Base-by-base conservation (phyloP, 1,284 basidiomycete genomes). In the Pseudozyma hubeiensis region DNA sequence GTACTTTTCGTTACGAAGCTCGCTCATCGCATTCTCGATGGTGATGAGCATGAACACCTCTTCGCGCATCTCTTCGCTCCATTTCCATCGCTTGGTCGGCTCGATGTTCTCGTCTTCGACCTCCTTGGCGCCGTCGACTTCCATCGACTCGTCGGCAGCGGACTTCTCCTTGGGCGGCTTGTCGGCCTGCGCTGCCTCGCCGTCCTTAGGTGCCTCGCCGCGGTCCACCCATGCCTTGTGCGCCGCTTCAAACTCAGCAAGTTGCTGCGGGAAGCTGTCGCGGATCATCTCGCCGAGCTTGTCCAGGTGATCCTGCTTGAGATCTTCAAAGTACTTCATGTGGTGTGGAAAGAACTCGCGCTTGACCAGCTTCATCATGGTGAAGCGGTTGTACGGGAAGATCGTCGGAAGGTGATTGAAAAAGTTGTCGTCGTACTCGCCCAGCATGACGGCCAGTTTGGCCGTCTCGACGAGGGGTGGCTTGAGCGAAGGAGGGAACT, bases 371-470 rank as follows among this genome's bases (percentile, higher is more conserved):
- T 84, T 84, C 73, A 76, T 81, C 76, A 86, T 82, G 5, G 86
- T 86, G 84, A 92, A 96, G 77, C 92, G 91, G 85, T 97, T 97
- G 84, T 96, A 96, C 0, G 93, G 93, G 81, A 97, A 95, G 45
- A 96, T 86, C 33, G 87, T 87, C 0, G 94, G 93, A 89, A 97
- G 91, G 40, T 91, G 87, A 79, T 90, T 91, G 86, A 96, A 96
- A 83, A 95, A 96, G 81, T 92, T 90, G 19, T 95, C 93, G 78
- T 93, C 91, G 85, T 94, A 96, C 83, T 95, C 92, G 84, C 90
- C 92, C 39, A 93, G 87, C 54, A 89, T 87, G 77, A 96, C 90
- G 0, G 95, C 95, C 53, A 91, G 88, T 52, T 92, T 85, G 1
- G 93, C 92, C 37, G 93, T 89, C 34, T 89, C 85, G 34, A 88